Evolutionary conservation across 2,329 filamentous ascomycete species (phyloP).

Genomic region (Boeremia lycopersici): DNA sequence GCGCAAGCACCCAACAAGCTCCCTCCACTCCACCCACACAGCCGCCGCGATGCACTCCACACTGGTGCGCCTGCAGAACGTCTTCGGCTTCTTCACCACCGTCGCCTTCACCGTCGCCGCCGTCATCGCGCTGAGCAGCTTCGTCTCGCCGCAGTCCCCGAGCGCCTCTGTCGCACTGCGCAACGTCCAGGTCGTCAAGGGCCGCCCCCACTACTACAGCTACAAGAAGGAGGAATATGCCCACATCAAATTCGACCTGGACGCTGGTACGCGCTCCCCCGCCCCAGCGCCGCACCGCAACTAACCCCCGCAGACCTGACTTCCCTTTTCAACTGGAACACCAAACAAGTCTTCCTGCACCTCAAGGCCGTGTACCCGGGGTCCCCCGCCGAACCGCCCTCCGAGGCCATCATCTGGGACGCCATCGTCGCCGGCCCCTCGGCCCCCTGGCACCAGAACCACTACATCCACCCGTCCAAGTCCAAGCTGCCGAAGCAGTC

Average conservation of each 20-base stretch:
- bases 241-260: constrained; percentile 88
- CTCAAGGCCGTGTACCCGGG: constrained; percentile 77
- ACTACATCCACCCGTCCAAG: constrained; percentile 63
- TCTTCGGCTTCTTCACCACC: constrained; percentile 98
- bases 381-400: constrained; percentile 49
- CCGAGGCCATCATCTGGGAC: constrained; percentile 91
- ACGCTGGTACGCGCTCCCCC: constrained; percentile 66
- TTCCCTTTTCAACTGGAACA: constrained; percentile 98
- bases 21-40: background rate
- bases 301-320: constrained; percentile 67
- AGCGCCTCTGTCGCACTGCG: constrained; percentile 68
- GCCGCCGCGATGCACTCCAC: constrained; percentile 78
- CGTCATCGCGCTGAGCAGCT: constrained; percentile 80
- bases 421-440: constrained; percentile 81
- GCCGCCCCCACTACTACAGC: constrained; percentile 94
- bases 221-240: constrained; percentile 94
- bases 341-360: constrained; percentile 97
- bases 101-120: constrained; percentile 82
- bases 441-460: constrained; percentile 59
- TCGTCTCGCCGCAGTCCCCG: constrained; percentile 72
- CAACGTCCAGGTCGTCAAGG: constrained; percentile 87
- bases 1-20: background rate
- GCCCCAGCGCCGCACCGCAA: background rate
- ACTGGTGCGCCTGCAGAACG: constrained; percentile 83
- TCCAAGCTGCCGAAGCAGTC: constrained; percentile 48